Conservation (phyloP, 2,329 filamentous ascomycete genomes). For the Botryotinia globosa region DNA sequence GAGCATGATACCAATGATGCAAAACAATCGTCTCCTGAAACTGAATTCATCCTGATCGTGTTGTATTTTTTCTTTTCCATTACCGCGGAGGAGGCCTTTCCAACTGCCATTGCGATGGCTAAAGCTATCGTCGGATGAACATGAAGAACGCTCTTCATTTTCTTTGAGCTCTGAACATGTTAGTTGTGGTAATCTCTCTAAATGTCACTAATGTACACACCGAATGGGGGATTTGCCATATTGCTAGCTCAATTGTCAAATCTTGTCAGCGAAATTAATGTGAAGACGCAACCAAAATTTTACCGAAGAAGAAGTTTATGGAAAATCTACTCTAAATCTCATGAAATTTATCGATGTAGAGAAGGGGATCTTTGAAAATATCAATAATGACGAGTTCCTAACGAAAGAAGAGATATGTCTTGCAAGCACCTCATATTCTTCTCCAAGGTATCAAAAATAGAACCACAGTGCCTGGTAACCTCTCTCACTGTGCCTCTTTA, state of each 20-base stretch:
- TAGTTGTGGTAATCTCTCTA: background rate
- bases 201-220: background rate
- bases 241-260: background rate
- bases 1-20: background rate
- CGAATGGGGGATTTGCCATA: background rate
- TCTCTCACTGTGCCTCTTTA: background rate
- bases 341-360: background rate
- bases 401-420: background rate
- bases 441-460: background rate
- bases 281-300: background rate
- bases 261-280: background rate
- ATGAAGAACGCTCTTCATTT: background rate
- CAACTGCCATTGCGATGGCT: background rate
- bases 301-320: background rate
- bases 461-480: background rate
- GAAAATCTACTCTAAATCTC: accelerated
- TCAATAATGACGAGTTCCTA: background rate
- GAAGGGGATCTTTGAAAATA: background rate
- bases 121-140: background rate
- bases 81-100: background rate
- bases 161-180: background rate
- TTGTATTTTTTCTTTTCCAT: background rate
- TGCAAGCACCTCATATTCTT: background rate
- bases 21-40: background rate
- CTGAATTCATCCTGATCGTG: background rate